Conservation (phyloP, 495 filamentous ascomycete species). For the Penicillium roqueforti region DNA sequence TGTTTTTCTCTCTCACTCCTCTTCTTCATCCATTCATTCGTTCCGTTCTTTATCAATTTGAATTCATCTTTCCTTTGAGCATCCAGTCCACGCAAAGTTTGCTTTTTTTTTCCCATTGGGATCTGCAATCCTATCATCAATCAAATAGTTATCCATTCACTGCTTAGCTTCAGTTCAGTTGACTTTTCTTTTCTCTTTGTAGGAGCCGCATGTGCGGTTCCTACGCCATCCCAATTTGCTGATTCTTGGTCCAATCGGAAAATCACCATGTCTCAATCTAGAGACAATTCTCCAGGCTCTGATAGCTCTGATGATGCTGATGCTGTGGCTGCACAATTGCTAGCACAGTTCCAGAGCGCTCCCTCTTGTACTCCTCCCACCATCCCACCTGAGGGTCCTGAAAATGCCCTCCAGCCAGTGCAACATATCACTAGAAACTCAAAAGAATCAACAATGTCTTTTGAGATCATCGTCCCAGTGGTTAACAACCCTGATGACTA, state of each 20-base stretch:
- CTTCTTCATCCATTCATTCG: neutral
- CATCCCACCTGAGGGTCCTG: neutral
- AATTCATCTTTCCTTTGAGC: neutral
- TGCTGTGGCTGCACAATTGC: conserved; percentile 17
- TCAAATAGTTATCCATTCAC: neutral
- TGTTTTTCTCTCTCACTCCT: neutral
- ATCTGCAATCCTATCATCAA: neutral
- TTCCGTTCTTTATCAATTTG: no score
- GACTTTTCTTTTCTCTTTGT: neutral
- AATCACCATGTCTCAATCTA: neutral
- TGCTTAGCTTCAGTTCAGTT: neutral
- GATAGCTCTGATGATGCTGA: conserved; percentile 17
- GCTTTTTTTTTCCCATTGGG: neutral
- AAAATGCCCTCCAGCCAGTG: neutral
- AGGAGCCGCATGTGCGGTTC: conserved; percentile 3
- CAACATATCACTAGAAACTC: neutral
- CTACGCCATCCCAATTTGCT: neutral
- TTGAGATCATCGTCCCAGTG: conserved; percentile 36
- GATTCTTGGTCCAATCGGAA: no score
- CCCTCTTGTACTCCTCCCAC: neutral
- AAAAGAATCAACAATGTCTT: conserved; percentile 11
- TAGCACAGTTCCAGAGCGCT: conserved; percentile 14
- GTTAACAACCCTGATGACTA: conserved; percentile 44
- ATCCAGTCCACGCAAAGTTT: neutral
- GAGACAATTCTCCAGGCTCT: neutral